These are phyloP conservation scores for Globisporangium lucens DNA, from an alignment of 352 stramenopile genomes.

Conservation along the genomic window DNA sequence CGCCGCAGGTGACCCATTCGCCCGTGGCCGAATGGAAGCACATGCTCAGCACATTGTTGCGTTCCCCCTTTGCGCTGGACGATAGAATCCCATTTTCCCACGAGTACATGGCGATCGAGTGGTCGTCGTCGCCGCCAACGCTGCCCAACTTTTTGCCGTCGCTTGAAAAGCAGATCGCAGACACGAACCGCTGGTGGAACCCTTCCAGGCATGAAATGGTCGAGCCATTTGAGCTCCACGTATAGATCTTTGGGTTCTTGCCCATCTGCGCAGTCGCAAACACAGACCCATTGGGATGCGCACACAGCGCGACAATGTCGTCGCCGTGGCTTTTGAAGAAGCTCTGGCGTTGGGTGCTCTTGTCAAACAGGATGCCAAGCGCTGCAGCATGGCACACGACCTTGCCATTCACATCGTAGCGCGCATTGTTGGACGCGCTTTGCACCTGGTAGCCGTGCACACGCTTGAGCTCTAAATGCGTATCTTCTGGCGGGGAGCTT, in stretches of 20 bases:
- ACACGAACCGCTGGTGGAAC: conserved; percentile 79
- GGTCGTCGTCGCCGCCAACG: conserved; percentile 80
- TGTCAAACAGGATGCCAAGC: conserved; percentile 70
- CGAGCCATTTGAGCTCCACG: conserved; percentile 52
- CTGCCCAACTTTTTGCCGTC: conserved; percentile 68
- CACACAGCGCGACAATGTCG: conserved; percentile 78
- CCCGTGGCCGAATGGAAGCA: conserved; percentile 39
- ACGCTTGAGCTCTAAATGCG: conserved; percentile 52
- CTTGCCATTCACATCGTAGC: conserved; percentile 45
- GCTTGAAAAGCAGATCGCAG: conserved; percentile 61
- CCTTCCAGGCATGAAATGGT: conserved; percentile 54
- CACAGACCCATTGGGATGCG: conserved; percentile 70
- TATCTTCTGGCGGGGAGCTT: conserved; percentile 35
- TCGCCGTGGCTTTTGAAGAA: conserved; percentile 79
- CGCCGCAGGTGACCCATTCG: conserved; percentile 69
- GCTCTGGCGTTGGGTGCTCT: conserved; percentile 29
- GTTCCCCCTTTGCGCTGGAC: conserved; percentile 58
- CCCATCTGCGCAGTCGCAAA: conserved; percentile 89
- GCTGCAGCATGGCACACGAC: conserved; percentile 82
- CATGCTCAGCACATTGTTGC: conserved; percentile 51
- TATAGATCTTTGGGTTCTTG: conserved; percentile 78
- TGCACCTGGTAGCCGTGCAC: conserved; percentile 80
- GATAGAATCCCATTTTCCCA: conserved; percentile 55
- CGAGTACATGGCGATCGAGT: conserved; percentile 80
- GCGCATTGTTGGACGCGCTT: conserved; percentile 75